Evolutionary conservation across 148 eudicot genomes (phyloP).

Genomic region (Vaccinium corymbosum): DNA sequence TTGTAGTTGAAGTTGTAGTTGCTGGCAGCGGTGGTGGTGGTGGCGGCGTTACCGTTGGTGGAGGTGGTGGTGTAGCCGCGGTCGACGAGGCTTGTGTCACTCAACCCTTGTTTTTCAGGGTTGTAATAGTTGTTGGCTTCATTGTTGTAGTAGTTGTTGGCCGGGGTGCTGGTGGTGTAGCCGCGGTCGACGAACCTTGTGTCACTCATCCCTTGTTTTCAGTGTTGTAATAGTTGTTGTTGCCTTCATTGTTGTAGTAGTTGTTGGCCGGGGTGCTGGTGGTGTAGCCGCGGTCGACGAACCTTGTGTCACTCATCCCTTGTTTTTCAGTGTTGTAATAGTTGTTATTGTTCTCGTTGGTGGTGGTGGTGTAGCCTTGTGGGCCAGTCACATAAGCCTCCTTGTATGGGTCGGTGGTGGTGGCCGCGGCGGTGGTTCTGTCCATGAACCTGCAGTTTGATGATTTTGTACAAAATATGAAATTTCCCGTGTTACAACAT

Average conservation of each 20-base stretch:
- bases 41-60: background rate
- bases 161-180: conserved; percentile 2
- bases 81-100: conserved; percentile 13
- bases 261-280: background rate
- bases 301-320: background rate
- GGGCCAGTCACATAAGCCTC: conserved; percentile 16
- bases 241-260: background rate
- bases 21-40: background rate
- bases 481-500: background rate
- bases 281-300: background rate
- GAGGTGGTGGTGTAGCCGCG: background rate
- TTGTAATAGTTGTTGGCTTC: background rate
- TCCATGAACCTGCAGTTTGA: conserved; percentile 5
- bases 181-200: background rate
- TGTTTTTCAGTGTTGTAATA: background rate
- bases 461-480: background rate
- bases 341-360: background rate
- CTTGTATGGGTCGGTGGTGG: conserved; percentile 19
- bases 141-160: background rate
- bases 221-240: background rate
- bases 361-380: conserved; percentile 6
- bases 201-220: conserved; percentile 11
- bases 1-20: background rate
- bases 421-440: conserved; percentile 8
- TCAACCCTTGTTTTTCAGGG: background rate